Evolutionary conservation across 257 asterid species (phyloP).

Genomic region (Solanum appendiculatum): DNA sequence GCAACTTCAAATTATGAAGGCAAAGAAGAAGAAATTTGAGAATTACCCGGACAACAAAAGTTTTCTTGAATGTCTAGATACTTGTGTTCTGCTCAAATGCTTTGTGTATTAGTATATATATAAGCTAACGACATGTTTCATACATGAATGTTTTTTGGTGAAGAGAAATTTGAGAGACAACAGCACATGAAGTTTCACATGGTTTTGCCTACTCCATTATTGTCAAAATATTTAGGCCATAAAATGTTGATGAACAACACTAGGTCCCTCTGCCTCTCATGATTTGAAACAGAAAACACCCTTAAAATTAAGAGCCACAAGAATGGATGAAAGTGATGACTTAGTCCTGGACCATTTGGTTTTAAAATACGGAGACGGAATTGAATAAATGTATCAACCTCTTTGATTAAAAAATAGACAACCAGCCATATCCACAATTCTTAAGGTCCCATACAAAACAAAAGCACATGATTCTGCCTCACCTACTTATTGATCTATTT

Average conservation of each 20-base stretch:
- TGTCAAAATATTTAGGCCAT: neutral
- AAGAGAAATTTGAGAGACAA: neutral
- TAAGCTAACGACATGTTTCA: neutral
- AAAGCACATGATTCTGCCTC: neutral
- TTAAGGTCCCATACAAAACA: neutral
- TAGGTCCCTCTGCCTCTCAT: neutral
- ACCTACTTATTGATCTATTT: neutral
- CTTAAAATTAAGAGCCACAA: neutral
- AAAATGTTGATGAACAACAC: neutral
- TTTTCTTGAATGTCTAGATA: neutral
- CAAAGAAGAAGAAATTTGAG: neutral
- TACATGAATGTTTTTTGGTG: neutral
- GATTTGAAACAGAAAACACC: neutral
- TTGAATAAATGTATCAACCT: neutral
- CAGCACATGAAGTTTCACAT: neutral
- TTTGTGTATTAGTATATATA: neutral
- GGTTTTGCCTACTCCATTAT: neutral
- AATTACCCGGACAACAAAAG: neutral
- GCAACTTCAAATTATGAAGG: neutral
- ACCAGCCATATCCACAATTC: neutral
- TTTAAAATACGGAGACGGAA: neutral
- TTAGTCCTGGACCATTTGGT: neutral
- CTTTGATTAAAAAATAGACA: neutral
- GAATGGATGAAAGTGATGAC: neutral
- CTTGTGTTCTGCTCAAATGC: neutral